These are phyloP conservation scores for Jatropha multifida DNA, from an alignment of 441 rosid genomes.

Conservation along the genomic window DNA sequence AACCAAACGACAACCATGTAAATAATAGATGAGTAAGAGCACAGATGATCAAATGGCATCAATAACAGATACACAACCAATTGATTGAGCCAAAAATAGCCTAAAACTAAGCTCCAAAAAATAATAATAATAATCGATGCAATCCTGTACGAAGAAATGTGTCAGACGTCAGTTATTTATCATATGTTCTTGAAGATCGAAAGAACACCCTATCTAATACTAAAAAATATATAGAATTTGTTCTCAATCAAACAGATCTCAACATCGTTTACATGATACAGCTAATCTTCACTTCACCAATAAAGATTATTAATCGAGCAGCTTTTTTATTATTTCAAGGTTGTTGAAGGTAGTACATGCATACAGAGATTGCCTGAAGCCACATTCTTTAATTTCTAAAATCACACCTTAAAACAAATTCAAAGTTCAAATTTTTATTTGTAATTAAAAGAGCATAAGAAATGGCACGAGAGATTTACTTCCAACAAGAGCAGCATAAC, in stretches of 20 bases:
- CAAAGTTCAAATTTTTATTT: neutral
- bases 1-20: slow-evolving; percentile 11
- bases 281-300: neutral
- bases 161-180: neutral
- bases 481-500: slow-evolving; percentile 77
- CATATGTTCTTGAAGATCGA: neutral
- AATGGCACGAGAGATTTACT: slow-evolving; percentile 33
- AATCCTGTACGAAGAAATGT: neutral
- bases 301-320: neutral
- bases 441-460: neutral
- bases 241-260: neutral
- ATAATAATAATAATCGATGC: neutral
- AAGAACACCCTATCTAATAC: too few species aligned
- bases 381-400: neutral
- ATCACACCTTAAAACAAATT: neutral
- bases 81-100: neutral
- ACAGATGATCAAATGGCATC: neutral
- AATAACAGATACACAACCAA: neutral
- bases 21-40: neutral
- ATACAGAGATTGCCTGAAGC: neutral
- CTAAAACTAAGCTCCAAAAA: neutral
- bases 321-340: neutral
- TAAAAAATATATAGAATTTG: too few species aligned
- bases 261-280: neutral
- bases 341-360: neutral